These are phyloP conservation scores for Kodamaea nitidulidarum DNA, from an alignment of 805 yeast species.

Conservation along the genomic window DNA sequence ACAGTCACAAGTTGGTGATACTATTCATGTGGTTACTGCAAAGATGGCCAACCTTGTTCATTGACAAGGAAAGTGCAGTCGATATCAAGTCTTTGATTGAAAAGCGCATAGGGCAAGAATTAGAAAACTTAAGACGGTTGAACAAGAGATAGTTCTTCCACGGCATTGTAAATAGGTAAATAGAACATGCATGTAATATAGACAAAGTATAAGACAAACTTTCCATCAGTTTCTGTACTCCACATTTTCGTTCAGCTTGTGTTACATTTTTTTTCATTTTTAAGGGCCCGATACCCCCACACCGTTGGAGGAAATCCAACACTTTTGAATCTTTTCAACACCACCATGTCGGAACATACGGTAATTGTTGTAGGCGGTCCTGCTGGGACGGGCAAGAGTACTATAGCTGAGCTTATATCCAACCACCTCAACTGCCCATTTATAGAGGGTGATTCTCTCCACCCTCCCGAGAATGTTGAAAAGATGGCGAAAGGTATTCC, in stretches of 20 bases:
- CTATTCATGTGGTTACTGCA: constrained; percentile 83
- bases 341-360: not conserved
- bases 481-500: constrained; percentile 85
- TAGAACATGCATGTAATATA: too few relatives aligned
- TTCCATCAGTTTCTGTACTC: too few relatives aligned
- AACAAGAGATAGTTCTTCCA: constrained; percentile 12
- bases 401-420: constrained; percentile 58
- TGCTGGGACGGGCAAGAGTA: constrained; percentile 92
- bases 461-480: constrained; percentile 64
- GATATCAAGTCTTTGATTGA: constrained; percentile 71
- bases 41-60: constrained; percentile 77
- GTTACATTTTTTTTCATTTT: not conserved
- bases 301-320: constrained; percentile 4
- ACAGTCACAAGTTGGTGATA: constrained; percentile 61
- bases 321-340: not conserved
- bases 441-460: constrained; percentile 83
- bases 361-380: constrained; percentile 85
- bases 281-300: constrained; percentile 4
- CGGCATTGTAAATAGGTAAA: not conserved
- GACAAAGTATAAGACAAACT: too few relatives aligned
- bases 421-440: constrained; percentile 47
- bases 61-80: constrained; percentile 69
- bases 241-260: too few relatives aligned
- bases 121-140: constrained; percentile 26
- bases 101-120: constrained; percentile 49